These are phyloP conservation scores for Apiosordaria backusii DNA, from an alignment of 495 filamentous ascomycete genomes.

Conservation along the genomic window DNA sequence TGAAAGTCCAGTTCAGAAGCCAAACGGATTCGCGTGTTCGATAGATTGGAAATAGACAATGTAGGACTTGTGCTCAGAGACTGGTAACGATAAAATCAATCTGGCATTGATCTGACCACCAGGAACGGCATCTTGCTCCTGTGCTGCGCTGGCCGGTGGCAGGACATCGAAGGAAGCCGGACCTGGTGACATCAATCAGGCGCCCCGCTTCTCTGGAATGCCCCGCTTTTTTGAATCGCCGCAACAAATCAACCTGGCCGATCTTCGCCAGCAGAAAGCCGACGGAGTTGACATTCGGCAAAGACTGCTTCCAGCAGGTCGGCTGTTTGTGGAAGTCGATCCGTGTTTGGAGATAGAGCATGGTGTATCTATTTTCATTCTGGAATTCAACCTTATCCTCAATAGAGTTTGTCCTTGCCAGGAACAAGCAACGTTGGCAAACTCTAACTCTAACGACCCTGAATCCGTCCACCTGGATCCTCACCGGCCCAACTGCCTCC, in stretches of 20 bases:
- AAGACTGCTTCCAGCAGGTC: neutral
- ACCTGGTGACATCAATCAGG: constrained; percentile 3
- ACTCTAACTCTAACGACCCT: neutral
- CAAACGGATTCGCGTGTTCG: neutral
- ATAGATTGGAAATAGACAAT: neutral
- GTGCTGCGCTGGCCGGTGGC: neutral
- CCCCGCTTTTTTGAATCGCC: neutral
- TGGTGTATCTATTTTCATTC: neutral
- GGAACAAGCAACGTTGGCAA: neutral
- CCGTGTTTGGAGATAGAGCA: neutral
- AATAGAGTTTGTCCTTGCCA: neutral
- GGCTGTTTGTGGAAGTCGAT: neutral
- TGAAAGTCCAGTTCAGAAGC: neutral
- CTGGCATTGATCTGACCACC: neutral
- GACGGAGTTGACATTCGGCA: neutral
- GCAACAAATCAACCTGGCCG: neutral
- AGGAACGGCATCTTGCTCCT: neutral
- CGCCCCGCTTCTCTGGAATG: constrained; percentile 1
- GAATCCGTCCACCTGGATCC: no score
- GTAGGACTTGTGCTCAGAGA: neutral
- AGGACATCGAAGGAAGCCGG: neutral
- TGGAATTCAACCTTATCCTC: neutral
- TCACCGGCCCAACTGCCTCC: no score
- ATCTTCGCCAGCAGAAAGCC: neutral
- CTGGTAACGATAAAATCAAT: neutral